Evolutionary conservation across 2,329 filamentous ascomycete genomes (phyloP), one percentile per base, ranked within the genome.

Genomic region (Helotiales sp.): DNA sequence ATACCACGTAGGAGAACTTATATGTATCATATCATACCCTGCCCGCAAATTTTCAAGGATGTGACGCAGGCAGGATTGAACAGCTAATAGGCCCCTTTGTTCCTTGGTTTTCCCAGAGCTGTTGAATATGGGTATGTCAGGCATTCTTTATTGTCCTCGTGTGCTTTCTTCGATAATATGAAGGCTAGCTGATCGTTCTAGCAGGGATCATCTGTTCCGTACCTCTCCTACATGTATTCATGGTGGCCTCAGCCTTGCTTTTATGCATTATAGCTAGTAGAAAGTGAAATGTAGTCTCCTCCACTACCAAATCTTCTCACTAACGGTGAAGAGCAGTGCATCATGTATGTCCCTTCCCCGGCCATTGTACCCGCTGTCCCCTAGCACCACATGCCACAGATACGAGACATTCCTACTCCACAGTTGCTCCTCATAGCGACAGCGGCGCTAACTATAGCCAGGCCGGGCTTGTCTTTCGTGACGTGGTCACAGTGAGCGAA

Each of bases 1-100:
- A 54, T 54, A 54, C 50, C 32, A 32, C 26, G 50, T 54, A 54
- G 11, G 50, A 54, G 28, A 54, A 54, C 26, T 54, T 54, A 54
- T 54, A 54, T 54, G n/a, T 32, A 54, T 54, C 13, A 32, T 32
- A 54, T 54, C 13, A 30, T 32, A 54, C 50, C 49, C 3, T 54
- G 5, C 50, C 28, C 28, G 50, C 15, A 54, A 17, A 54, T 54
- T 54, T 20, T 34, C 26, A 54, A 13, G 15, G 26, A 30, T 54
- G 26, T 54, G 2, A 30, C 1, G 26, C 13, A 54, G 26, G 50
- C 13, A 54, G 26, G 50, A 54, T 54, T 54, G 5, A 54, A 30
- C n/a, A 54, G 15, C 26, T 54, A 54, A 54, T 32, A 32, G 26
- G 26, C 26, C 17, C 26, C 6, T 54, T 20, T n/a, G 15, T 54